Evolutionary conservation across 371 early-diverging fungal genomes (phyloP).

Genomic region (Zychaea mexicana): DNA sequence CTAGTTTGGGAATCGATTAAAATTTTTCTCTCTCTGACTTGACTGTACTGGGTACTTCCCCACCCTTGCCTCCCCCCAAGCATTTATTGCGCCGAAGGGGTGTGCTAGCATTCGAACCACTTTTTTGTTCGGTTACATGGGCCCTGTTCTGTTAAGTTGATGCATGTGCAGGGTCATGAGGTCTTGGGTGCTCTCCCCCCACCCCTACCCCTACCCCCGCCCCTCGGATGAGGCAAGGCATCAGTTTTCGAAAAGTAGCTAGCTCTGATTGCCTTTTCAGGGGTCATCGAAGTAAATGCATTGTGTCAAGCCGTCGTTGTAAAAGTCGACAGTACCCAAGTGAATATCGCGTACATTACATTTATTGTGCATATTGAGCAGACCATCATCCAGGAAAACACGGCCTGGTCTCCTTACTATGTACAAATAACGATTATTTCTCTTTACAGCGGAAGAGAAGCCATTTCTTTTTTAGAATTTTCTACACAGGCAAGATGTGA

Average conservation of each 20-base stretch:
- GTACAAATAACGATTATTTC: no score
- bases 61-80: not conserved
- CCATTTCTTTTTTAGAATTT: no score
- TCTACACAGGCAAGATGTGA: no score
- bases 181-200: not conserved
- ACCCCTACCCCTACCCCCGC: not conserved
- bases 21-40: not conserved
- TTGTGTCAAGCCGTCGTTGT: not conserved
- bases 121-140: not conserved
- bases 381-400: no score
- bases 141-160: not conserved
- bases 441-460: no score
- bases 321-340: not conserved
- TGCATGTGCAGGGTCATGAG: not conserved
- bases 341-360: not conserved
- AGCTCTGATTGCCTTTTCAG: not conserved
- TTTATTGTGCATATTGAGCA: no score
- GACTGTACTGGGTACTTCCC: not conserved
- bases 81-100: not conserved
- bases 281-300: not conserved
- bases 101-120: no score
- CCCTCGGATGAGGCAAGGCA: not conserved
- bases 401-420: no score
- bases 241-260: no score
- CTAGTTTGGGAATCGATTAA: not conserved